Evolutionary conservation across 345 rosid species (phyloP), one percentile per base, ranked within the genome.

Genomic region (Camelina sativa): DNA sequence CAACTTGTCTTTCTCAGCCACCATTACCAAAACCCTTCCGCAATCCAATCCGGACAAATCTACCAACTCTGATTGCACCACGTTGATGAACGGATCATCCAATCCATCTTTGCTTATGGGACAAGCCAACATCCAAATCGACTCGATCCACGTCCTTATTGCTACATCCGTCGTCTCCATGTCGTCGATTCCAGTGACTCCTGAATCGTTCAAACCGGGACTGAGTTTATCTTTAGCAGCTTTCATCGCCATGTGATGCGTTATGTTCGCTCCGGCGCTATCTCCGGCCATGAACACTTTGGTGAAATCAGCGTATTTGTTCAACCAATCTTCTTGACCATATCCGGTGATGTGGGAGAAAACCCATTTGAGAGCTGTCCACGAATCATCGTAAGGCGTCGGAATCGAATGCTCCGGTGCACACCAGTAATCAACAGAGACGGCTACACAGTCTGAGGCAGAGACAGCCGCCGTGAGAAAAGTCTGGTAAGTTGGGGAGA

Each of bases 351-450:
- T 71, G 51, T 89, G 97, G 3, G 80, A 11, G 5, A 82, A 87
- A 0, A 89, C 76, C 91, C 96, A 92, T 23, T 79, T 79, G 11
- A 86, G 82, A 19, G 80, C 87, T 3, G 71, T 76, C 89, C 85
- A 86, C 0, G 96, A 84, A 54, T 92, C 91, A 11, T 89, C 90
- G 8, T 75, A 81, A 0, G 81, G 79, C 37, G 57, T 50, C 7
- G 91, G 93, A 7, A 90, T 65, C 28, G 79, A 86, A 67, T 85
- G 71, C 65, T 90, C 96, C 7, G 92, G 97, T 38, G 86, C 92
- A 32, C 84, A 78, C 48, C 93, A 77, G 68, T 82, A 86, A 57
- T 84, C 84, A 12, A 88, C 69, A 0, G 88, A 81, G 61, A 85
- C 75, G 3, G 82, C 87, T 8, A 85, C 35, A 28, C 84, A 52